Conservation (phyloP, 2,329 filamentous ascomycete species). For the Epichloe bromicola region DNA sequence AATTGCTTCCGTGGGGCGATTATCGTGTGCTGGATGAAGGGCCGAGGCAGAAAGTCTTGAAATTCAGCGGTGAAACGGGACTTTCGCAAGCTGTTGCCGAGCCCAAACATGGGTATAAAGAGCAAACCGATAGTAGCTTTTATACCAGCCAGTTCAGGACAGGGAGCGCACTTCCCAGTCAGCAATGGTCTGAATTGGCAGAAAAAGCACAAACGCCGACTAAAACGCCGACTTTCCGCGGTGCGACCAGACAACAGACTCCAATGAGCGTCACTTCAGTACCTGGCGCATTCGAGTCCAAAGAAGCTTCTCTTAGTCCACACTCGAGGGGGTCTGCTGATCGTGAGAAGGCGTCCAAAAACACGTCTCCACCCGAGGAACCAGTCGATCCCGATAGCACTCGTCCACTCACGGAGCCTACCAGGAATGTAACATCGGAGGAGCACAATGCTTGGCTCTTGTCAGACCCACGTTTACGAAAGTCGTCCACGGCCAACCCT, state of each 20-base stretch:
- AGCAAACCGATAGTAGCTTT: constrained; percentile 73
- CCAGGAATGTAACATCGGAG: constrained; percentile 70
- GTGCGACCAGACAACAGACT: not conserved
- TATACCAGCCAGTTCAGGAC: constrained; percentile 59
- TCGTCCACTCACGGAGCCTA: constrained; percentile 6
- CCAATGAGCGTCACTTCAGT: not conserved
- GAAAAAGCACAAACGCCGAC: constrained; percentile 16
- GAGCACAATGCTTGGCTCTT: constrained; percentile 82
- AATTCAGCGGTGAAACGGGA: constrained; percentile 46
- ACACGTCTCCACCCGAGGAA: not conserved
- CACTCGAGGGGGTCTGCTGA: not conserved
- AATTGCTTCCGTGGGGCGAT: constrained; percentile 70
- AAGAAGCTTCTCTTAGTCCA: not conserved
- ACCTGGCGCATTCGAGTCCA: not conserved
- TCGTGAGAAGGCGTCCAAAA: not conserved
- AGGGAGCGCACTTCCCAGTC: constrained; percentile 15
- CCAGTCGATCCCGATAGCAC: not conserved
- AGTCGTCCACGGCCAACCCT: constrained; percentile 84
- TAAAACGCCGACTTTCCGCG: not conserved
- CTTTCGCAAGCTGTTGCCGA: constrained; percentile 51
- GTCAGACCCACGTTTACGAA: constrained; percentile 71
- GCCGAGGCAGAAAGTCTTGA: constrained; percentile 64
- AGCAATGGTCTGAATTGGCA: constrained; percentile 15
- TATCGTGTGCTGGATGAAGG: constrained; percentile 82
- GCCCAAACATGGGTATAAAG: constrained; percentile 52